Conservation (phyloP, 2,329 filamentous ascomycete genomes). For the Stachybotrys echinatus region DNA sequence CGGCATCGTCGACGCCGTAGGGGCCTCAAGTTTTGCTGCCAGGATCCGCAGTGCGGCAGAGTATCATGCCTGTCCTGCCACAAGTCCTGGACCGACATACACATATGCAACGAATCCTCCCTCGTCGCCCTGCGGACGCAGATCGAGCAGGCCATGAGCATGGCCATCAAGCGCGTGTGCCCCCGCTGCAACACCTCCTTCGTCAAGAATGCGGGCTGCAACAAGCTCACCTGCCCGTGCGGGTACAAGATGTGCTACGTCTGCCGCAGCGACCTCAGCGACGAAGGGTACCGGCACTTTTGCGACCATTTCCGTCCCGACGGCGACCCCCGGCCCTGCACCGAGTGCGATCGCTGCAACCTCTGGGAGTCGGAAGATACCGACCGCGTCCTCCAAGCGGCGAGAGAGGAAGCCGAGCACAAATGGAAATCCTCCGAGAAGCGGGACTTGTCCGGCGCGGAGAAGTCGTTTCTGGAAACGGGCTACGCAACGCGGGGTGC, state of each 20-base stretch:
- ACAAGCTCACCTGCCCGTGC: constrained; percentile 93
- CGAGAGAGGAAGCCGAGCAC: constrained; percentile 65
- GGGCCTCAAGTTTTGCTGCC: constrained; percentile 74
- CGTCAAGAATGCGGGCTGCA: constrained; percentile 90
- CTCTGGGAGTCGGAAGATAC: constrained; percentile 72
- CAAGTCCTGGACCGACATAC: constrained; percentile 81
- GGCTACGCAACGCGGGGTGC: constrained; percentile 31
- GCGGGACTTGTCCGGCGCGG: constrained; percentile 46
- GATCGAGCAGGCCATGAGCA: constrained; percentile 88
- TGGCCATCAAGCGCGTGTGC: constrained; percentile 91
- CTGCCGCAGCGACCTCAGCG: constrained; percentile 70
- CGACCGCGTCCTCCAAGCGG: constrained; percentile 61
- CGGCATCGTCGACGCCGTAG: constrained; percentile 66
- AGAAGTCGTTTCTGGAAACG: constrained; percentile 53
- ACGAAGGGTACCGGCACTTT: constrained; percentile 86
- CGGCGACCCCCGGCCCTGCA: constrained; percentile 66
- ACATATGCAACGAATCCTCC: constrained; percentile 83
- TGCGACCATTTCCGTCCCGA: constrained; percentile 90
- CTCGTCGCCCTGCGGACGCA: constrained; percentile 78
- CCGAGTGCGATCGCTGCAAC: constrained; percentile 75
- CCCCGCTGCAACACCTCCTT: constrained; percentile 87
- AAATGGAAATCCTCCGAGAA: constrained; percentile 65
- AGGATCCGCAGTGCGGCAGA: constrained; percentile 60
- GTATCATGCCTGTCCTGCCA: constrained; percentile 76
- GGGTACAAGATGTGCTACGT: constrained; percentile 99